Percentiles rank a stretch among this genome's conserved stretches.
These are phyloP conservation scores for Chaetomiaceae sp. DNA, from an alignment of 2,329 filamentous ascomycete genomes.

Conservation along the genomic window DNA sequence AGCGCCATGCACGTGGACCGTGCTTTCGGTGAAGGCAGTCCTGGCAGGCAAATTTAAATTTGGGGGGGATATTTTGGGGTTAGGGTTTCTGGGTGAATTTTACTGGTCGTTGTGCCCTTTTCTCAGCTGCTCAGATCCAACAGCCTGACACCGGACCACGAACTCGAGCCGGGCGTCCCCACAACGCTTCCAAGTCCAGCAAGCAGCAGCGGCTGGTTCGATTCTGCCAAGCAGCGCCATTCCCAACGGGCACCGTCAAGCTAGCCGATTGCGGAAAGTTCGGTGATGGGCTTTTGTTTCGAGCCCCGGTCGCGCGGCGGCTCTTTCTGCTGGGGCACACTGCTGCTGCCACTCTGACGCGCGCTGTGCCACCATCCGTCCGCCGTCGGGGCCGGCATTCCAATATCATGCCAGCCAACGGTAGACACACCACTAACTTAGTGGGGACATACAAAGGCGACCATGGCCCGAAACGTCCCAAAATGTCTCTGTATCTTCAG, in stretches of 20 bases:
- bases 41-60: neutral
- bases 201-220: neutral
- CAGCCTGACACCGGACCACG: neutral
- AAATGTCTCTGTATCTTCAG: conserved; percentile 3
- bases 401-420: neutral
- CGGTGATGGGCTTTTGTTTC: conserved; percentile 22
- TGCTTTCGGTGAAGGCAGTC: neutral
- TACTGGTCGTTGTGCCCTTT: neutral
- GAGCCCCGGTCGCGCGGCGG: neutral
- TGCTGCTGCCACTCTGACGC: neutral
- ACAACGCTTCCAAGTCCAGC: neutral
- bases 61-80: neutral
- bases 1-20: neutral
- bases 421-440: neutral
- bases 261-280: conserved; percentile 20
- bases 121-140: neutral
- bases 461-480: conserved; percentile 7
- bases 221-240: conserved; percentile 5
- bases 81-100: neutral
- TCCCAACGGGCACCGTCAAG: neutral
- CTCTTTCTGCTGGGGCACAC: neutral
- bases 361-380: conserved; percentile 22
- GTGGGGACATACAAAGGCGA: conserved; percentile 11
- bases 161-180: neutral
- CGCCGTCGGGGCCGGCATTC: neutral